Evolutionary conservation across 345 rosid species (phyloP), one percentile per base, ranked within the genome.

Genomic region (Salix udensis): DNA sequence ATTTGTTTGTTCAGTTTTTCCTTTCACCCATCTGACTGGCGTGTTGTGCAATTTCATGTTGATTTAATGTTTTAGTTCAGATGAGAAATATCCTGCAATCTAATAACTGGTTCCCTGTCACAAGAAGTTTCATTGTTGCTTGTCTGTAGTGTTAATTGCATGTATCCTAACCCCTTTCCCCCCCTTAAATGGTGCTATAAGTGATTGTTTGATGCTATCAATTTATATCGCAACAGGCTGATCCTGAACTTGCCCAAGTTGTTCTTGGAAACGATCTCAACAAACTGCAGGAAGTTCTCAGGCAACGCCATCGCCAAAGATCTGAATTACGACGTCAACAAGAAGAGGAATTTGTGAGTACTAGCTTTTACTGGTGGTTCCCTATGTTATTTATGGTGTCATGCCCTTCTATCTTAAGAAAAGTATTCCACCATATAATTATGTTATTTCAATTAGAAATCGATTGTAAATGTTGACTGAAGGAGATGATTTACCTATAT

Each of bases 191-290:
- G 14, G 69, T 66, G 26, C 4, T 5, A 67, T 50, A 39, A 26
- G 37, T 7, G 52, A 7, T 53, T 7, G 28, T 26, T 30, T 68
- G 67, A 37, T 39, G 34, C 65, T 37, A 34, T 31, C 42, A 50
- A 44, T 70, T 74, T 70, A n/a, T 69, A 1, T 64, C 67, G 74
- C 77, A 65, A 58, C 87, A 93, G 96, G 71, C 77, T 46, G 97
- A 96, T 78, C 99, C 99, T 48, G 97, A 96, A 86, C 89, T 96
- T 74, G 98, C 98, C 24, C 97, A 89, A 90, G 91, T 81, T 39
- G 37, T 96, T 73, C 78, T 89, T 78, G 99, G 99, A 62, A 93
- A 91, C 70, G 94, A 96, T 87, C 91, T 96, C 60, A 87, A 89
- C 76, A 91, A 68, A 84, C 81, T 96, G 75, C 99, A 93, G 80